Base-by-base conservation (phyloP, 192 early-diverging fungal species). In the Podochytrium sp. region DNA sequence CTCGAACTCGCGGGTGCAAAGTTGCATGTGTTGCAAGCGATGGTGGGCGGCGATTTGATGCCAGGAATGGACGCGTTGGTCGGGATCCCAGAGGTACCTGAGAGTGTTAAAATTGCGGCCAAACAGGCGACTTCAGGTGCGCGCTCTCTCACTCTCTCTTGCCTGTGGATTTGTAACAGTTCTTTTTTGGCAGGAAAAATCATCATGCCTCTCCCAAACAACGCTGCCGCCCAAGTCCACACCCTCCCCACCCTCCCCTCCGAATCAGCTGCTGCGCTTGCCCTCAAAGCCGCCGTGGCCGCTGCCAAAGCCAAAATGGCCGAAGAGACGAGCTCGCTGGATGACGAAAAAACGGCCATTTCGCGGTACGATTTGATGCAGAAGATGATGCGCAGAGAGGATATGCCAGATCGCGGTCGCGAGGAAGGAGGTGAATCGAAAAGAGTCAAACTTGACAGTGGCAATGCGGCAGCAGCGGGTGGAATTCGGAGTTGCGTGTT, bases 61-160 rank as follows among this genome's bases (percentile, higher is more conserved):
- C 84, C 87, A 6, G 94, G 94, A 32, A 94, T 95, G 94, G 88
- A 87, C 42, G 84, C 86, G 18, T 80, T 95, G 33, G 91, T 89
- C n/a, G 66, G 79, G 23, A 50, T 91, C 39, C 82, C 87, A 12
- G 51, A 69, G 34, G 33, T 69, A 16, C 53, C 66, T 3, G 66
- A 69, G 35, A 41, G 57, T 32, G 69, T 73, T 16, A 75, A 69
- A 73, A 10, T 73, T n/a, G 43, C 60, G 27, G 63, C 73, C 20
- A 35, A 16, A 30, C 37, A 67, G 18, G 68, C 56, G 25, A 27
- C 47, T 12, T 33, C 47, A 0, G 57, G 60, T 76, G 39, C 29
- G 66, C 20, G 7, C 30, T 37, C n/a, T 37, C 27, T 69, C 29
- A 30, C n/a, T 30, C 59, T 34, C 30, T 61, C n/a, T 34, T 12